Conservation (phyloP, 306 rosid species). For the Fagus crenata region DNA sequence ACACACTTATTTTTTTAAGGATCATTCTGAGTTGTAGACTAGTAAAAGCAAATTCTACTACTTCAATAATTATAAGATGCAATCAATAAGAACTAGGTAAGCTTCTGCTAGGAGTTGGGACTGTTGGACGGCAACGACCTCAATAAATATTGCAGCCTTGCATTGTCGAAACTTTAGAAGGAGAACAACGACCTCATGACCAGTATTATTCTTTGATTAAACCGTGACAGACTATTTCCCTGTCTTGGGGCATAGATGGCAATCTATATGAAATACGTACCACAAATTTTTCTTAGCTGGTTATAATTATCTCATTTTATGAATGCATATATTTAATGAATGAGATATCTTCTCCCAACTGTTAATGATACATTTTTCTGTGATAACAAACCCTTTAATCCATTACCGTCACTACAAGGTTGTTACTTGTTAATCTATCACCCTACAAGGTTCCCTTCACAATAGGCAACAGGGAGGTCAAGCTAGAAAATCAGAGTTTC, state of each 20-base stretch:
- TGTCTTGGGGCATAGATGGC: slow-evolving; percentile 29
- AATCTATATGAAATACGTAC: neutral
- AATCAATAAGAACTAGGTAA: slow-evolving; percentile 1
- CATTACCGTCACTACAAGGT: too few relatives aligned
- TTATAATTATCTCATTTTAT: too few relatives aligned
- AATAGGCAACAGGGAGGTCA: slow-evolving; percentile 19
- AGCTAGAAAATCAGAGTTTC: too few relatives aligned
- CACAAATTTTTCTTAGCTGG: neutral
- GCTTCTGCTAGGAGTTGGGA: neutral
- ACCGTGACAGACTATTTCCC: slow-evolving; percentile 28
- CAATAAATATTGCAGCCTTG: slow-evolving; percentile 26
- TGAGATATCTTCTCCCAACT: too few relatives aligned
- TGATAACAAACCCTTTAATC: neutral
- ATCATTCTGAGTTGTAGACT: too few relatives aligned
- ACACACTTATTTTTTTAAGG: too few relatives aligned
- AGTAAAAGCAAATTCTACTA: neutral
- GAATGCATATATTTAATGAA: too few relatives aligned
- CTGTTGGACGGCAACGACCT: slow-evolving; percentile 20
- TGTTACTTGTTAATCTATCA: slow-evolving; percentile 8
- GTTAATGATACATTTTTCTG: neutral
- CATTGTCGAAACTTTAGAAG: slow-evolving; percentile 13
- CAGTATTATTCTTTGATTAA: slow-evolving; percentile 1
- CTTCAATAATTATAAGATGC: neutral
- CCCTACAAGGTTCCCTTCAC: slow-evolving; percentile 32
- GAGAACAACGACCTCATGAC: neutral